Evolutionary conservation across 345 rosid genomes (phyloP).

Genomic region (Eucalyptus melliodora): DNA sequence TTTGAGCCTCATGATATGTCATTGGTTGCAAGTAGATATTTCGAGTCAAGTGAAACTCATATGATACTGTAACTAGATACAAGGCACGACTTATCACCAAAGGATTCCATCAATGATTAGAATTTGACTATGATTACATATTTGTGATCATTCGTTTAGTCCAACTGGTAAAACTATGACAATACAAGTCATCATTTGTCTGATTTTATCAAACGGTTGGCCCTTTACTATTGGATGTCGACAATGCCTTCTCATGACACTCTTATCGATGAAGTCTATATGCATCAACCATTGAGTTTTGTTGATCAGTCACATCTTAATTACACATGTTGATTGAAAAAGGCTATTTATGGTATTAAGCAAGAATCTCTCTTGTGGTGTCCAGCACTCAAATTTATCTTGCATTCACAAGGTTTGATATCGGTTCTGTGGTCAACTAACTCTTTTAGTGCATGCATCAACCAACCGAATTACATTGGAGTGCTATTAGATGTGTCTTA

Average conservation of each 20-base stretch:
- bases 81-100: fast-evolving
- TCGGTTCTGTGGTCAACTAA: not conserved
- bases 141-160: not conserved
- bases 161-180: fast-evolving
- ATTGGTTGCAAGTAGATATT: not conserved
- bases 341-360: not conserved
- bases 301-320: fast-evolving
- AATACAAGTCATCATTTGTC: not conserved
- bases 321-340: not conserved
- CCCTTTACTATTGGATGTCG: not conserved
- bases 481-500: not conserved
- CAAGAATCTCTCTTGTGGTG: fast-evolving
- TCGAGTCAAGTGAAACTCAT: fast-evolving
- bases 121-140: fast-evolving
- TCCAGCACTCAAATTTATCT: not conserved
- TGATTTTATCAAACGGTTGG: not conserved
- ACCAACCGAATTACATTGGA: not conserved
- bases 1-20: fast-evolving
- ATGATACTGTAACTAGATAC: not conserved
- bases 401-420: not conserved
- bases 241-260: fast-evolving
- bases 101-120: not conserved
- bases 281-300: fast-evolving
- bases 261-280: not conserved
- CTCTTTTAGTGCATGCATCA: not conserved